Evolutionary conservation across 208 protist species (phyloP), one percentile per base, ranked within the genome.

Genomic region (Acanthamoeba lenticulata): DNA sequence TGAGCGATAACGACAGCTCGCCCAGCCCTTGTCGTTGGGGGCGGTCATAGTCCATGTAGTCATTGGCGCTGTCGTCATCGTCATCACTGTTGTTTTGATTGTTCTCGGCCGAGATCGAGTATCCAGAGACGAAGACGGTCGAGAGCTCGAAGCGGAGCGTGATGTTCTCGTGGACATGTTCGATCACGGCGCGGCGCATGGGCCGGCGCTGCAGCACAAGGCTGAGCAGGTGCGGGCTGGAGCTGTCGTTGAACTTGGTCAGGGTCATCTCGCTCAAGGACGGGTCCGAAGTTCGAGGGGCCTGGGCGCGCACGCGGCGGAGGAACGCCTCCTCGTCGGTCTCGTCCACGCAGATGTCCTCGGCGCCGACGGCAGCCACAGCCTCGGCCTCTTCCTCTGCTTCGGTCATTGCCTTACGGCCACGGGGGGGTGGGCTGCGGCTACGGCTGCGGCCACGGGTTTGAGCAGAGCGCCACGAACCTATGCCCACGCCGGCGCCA

Each of bases 301-400:
- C 19, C 21, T 11, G 38, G n/a, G 29, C 57, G 17, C 69, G 32
- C 36, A 79, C 69, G 34, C 69, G 32, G 6, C 69, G 69, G 40
- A 45, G 34, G 69, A 79, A 79, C 34, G 69, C 69, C 69, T 79
- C 69, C 69, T 79, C 69, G 3, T 40, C 67, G 27, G 36, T 29
- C 69, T 79, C 69, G 69, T 79, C 69, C 19, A 79, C 40, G 36
- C 38, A 44, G 67, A 79, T 79, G 67, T 79, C 67, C 34, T 34
- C 67, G 4, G 36, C 67, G 52, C 52, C 52, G 6, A 7, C 67
- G 67, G 36, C 34, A 4, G 32, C 67, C 6, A 36, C 24, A 21
- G 19, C 60, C 60, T 69, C 60, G 36, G 67, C 67, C 36, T 79
- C 38, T 13, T 79, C 38, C 1, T 38, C 67, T 1, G 3, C 38